Conservation (phyloP, 2,329 filamentous ascomycete species). For the Trichoderma citrinoviride region DNA sequence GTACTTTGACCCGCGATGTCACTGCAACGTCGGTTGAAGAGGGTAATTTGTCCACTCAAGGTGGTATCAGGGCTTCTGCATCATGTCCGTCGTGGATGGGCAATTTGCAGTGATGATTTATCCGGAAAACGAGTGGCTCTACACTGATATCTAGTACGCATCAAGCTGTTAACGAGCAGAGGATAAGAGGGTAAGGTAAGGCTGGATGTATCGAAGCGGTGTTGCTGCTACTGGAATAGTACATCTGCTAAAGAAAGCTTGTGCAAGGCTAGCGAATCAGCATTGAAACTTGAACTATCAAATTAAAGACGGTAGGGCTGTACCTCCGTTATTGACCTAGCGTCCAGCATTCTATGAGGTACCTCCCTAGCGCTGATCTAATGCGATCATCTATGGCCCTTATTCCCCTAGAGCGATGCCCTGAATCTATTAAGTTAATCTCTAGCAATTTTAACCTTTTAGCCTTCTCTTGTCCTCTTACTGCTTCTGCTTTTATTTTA, state of each 20-base stretch:
- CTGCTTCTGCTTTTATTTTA: background rate
- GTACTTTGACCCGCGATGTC: no score
- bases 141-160: no score
- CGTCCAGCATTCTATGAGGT: background rate
- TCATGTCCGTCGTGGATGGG: no score
- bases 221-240: no score
- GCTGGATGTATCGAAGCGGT: background rate
- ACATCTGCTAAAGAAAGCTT: background rate
- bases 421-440: constrained; percentile 7
- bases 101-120: no score
- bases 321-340: background rate
- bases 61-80: no score
- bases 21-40: no score
- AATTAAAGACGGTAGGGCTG: background rate
- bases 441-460: constrained; percentile 17
- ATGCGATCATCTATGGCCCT: background rate
- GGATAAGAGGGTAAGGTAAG: background rate
- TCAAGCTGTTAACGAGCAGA: background rate
- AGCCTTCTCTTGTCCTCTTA: no score
- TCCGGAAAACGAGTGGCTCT: no score
- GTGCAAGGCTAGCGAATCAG: constrained; percentile 8
- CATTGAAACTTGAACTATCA: background rate
- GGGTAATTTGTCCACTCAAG: no score
- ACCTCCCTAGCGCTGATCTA: constrained; percentile 3
- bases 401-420: constrained; percentile 2